Conservation (phyloP, 2,329 filamentous ascomycete genomes). For the Talaromyces sp. region DNA sequence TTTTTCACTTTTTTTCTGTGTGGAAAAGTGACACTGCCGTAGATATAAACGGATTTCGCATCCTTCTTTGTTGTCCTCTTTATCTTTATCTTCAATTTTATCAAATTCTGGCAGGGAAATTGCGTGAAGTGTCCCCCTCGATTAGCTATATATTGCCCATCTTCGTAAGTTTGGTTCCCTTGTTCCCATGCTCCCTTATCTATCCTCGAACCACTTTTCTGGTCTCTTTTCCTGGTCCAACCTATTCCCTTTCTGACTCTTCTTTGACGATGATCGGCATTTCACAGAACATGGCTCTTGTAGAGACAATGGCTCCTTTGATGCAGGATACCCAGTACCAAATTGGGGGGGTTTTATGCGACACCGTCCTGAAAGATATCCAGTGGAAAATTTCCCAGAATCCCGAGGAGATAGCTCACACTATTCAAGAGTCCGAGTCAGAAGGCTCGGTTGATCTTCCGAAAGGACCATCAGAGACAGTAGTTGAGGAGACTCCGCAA, state of each 20-base stretch:
- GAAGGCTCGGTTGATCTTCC: background rate
- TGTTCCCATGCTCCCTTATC: background rate
- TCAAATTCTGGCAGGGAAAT: background rate
- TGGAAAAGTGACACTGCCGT: background rate
- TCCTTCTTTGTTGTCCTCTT: background rate
- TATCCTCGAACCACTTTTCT: background rate
- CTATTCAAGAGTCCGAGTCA: background rate
- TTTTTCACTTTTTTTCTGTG: background rate
- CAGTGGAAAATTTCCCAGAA: background rate
- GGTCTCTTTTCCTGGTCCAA: background rate
- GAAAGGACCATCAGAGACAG: no score
- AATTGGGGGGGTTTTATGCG: background rate
- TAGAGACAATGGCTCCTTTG: background rate
- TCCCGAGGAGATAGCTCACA: background rate
- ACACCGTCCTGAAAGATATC: background rate
- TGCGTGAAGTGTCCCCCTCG: background rate
- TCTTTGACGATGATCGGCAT: background rate
- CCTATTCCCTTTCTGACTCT: background rate
- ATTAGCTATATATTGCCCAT: background rate
- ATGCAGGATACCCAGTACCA: background rate
- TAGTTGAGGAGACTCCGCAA: no score
- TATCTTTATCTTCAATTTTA: background rate
- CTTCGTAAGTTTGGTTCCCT: background rate
- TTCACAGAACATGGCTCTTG: conserved; percentile 4
- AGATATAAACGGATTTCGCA: background rate